phyloP scores from a whole-genome alignment of 352 stramenopile genomes.

The Phytophthora syringae region DNA sequence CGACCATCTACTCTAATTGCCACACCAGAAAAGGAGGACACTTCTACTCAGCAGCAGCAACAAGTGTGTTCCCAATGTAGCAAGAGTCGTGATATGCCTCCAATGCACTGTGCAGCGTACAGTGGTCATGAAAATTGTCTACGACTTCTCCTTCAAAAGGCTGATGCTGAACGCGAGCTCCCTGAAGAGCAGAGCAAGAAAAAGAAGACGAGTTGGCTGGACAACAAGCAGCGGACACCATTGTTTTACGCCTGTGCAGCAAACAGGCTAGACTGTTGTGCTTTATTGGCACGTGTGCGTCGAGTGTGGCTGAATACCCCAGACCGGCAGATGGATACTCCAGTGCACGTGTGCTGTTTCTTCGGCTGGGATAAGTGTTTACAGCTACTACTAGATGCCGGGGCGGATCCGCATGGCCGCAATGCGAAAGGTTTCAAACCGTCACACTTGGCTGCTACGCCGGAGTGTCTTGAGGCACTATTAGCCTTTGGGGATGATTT shows the following conservation, averaged over 20 bases:
- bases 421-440: slow-evolving; percentile 78
- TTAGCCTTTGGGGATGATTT: slow-evolving; percentile 65
- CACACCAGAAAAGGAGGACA: slow-evolving; percentile 23
- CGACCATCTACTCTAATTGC: slow-evolving; percentile 7
- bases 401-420: slow-evolving; percentile 63
- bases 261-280: slow-evolving; percentile 54
- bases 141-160: slow-evolving; percentile 32
- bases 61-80: slow-evolving; percentile 47
- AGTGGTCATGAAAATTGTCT: slow-evolving; percentile 54
- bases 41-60: not conserved
- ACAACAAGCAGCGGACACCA: slow-evolving; percentile 73
- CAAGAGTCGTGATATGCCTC: slow-evolving; percentile 58
- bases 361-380: slow-evolving; percentile 67
- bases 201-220: slow-evolving; percentile 30
- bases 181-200: slow-evolving; percentile 10
- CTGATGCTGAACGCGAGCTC: not conserved
- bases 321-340: slow-evolving; percentile 67
- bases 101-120: slow-evolving; percentile 64
- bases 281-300: slow-evolving; percentile 41
- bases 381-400: slow-evolving; percentile 50
- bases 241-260: slow-evolving; percentile 73
- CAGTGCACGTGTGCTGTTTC: slow-evolving; percentile 77
- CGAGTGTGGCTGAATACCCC: slow-evolving; percentile 59
- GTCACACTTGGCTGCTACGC: slow-evolving; percentile 64
- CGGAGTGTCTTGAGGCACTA: slow-evolving; percentile 58